These are phyloP conservation scores for Hysterangium stoloniferum DNA, from an alignment of 768 basidiomycete genomes.

Conservation along the genomic window DNA sequence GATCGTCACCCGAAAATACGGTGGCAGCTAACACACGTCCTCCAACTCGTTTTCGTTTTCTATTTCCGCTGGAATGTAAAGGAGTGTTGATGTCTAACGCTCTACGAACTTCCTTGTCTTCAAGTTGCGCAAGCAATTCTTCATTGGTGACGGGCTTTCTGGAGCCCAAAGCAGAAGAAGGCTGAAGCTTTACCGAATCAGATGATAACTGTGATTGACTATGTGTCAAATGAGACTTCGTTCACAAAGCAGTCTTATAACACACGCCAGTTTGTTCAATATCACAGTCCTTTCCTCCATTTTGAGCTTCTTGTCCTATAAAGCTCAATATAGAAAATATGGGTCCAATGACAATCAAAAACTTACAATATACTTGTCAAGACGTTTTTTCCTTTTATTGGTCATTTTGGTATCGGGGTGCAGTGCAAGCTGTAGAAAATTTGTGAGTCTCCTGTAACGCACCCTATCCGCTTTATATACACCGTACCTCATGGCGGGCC, in stretches of 20 bases:
- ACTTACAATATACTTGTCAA: slow-evolving; percentile 89
- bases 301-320: slow-evolving; percentile 83
- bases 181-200: slow-evolving; percentile 55
- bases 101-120: slow-evolving; percentile 52
- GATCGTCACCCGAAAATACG: slow-evolving; percentile 10
- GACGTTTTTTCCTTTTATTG: slow-evolving; percentile 76
- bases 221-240: slow-evolving; percentile 15
- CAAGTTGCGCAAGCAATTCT: slow-evolving; percentile 47
- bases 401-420: slow-evolving; percentile 61
- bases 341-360: neutral
- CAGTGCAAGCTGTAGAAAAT: slow-evolving; percentile 18
- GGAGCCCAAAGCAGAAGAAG: slow-evolving; percentile 80
- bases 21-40: slow-evolving; percentile 20
- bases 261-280: slow-evolving; percentile 77
- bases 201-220: slow-evolving; percentile 71
- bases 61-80: slow-evolving; percentile 32
- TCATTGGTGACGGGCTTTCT: slow-evolving; percentile 55
- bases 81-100: slow-evolving; percentile 33
- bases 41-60: slow-evolving; percentile 37
- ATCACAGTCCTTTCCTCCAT: slow-evolving; percentile 76
- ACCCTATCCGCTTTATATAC: too few species aligned
- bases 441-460: slow-evolving; percentile 5
- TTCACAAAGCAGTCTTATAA: neutral
- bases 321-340: neutral
- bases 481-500: slow-evolving; percentile 52